These are phyloP conservation scores for Saccharomyces hybrid DNA, from an alignment of 1,139 yeast species.

Conservation along the genomic window DNA sequence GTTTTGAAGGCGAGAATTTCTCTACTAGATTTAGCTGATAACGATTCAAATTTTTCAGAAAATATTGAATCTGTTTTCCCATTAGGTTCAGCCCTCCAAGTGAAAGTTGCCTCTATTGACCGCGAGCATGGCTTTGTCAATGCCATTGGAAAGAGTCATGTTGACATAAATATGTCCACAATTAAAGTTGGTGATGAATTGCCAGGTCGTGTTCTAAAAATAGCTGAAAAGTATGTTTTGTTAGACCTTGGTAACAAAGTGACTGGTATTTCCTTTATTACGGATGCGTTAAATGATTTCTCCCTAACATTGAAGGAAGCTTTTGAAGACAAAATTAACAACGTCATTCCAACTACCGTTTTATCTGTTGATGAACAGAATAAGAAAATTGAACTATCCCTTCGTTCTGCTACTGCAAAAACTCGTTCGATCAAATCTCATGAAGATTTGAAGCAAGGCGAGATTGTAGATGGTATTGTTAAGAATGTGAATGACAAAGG, in stretches of 20 bases:
- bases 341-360: slow-evolving; percentile 56
- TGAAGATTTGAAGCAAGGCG: slow-evolving; percentile 60
- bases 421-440: slow-evolving; percentile 46
- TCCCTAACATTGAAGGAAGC: slow-evolving; percentile 46
- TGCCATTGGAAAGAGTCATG: slow-evolving; percentile 44
- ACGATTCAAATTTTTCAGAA: slow-evolving; percentile 35
- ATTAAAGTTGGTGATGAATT: slow-evolving; percentile 50
- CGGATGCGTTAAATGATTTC: slow-evolving; percentile 76
- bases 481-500: slow-evolving; percentile 73
- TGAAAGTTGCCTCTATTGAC: slow-evolving; percentile 50
- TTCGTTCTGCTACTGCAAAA: slow-evolving; percentile 46
- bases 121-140: slow-evolving; percentile 44
- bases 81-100: slow-evolving; percentile 61
- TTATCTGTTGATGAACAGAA: slow-evolving; percentile 48
- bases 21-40: slow-evolving; percentile 55
- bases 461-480: slow-evolving; percentile 70
- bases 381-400: slow-evolving; percentile 55
- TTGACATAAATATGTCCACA: slow-evolving; percentile 42
- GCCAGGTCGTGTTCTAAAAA: slow-evolving; percentile 61
- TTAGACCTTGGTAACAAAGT: slow-evolving; percentile 59
- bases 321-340: slow-evolving; percentile 42
- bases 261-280: slow-evolving; percentile 59
- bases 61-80: slow-evolving; percentile 54
- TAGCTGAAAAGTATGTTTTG: slow-evolving; percentile 54
- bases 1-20: slow-evolving; percentile 61